Evolutionary conservation across 148 eudicot genomes (phyloP), one percentile per base, ranked within the genome.

Genomic region (Talinum fruticosum): DNA sequence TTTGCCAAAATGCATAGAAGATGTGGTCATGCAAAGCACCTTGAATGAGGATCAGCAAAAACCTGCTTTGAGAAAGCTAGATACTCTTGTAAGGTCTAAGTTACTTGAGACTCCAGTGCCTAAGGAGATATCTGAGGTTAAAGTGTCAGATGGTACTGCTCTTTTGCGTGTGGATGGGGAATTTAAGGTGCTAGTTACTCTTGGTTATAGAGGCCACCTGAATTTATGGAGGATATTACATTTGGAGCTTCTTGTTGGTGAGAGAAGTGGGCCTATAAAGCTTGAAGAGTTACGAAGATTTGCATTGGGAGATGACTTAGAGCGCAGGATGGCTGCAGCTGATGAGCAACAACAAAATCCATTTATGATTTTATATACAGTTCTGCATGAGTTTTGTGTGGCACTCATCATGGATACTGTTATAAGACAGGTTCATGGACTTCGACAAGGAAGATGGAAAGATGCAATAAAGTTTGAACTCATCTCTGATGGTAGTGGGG

Each of bases 151-250:
- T 86, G 99, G 99, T 78, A 94, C 97, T 77, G 99, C 89, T 29
- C 78, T 87, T 66, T 85, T 96, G 75, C 85, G 92, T 69, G 97
- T 96, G 79, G 91, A 90, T 79, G 98, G 99, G 62, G 99, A 96
- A 79, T 96, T 96, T 83, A 92, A 92, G 86, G 96, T 93, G 74
- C 85, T 93, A 24, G 88, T 96, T 59, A 96, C 99, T 62, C 99
- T 96, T 86, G 99, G 99, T 78, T 96, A 96, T 81, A 89, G 99
- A 73, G 99, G 99, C 29, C 97, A 96, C 82, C 74, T 93, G 62
- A 85, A 97, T 66, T 82, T 93, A 85, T 96, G 99, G 99, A 90
- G 99, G 82, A 93, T 96, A 89, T 89, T 96, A 78, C 98, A 96
- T 82, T 71, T 96, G 87, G 99, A 93, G 83, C 82, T 96, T 84